Evolutionary conservation across 768 basidiomycete species (phyloP).

Genomic region (Pleurotus cornucopiae): DNA sequence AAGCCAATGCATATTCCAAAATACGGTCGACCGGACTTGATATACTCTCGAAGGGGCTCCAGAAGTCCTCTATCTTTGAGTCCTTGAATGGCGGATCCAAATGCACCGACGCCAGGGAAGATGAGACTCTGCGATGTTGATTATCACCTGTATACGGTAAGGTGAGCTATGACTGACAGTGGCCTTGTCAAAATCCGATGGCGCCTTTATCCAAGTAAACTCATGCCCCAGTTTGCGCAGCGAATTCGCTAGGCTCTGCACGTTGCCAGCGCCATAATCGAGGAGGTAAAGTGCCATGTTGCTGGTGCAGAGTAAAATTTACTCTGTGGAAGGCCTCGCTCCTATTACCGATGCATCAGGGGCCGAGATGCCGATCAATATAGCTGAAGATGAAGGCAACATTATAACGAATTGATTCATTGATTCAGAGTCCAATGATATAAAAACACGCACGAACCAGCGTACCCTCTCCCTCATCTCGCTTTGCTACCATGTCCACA

Average conservation of each 20-base stretch:
- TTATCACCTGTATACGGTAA: conserved; percentile 8
- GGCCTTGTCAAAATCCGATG: conserved; percentile 81
- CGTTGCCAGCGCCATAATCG: conserved; percentile 96
- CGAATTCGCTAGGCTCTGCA: conserved; percentile 91
- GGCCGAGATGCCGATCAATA: conserved; percentile 4
- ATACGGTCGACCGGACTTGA: conserved; percentile 86
- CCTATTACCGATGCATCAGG: neutral
- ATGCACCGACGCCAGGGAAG: conserved; percentile 96
- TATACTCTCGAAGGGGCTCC: conserved; percentile 77
- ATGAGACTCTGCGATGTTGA: conserved; percentile 68
- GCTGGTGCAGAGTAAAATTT: conserved; percentile 2
- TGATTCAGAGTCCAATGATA: neutral
- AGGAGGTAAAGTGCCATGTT: conserved; percentile 72
- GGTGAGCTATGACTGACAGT: conserved; percentile 57
- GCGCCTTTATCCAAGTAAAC: conserved; percentile 83
- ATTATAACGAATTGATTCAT: neutral
- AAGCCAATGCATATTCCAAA: conserved; percentile 99
- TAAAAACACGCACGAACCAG: neutral
- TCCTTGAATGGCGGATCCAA: conserved; percentile 80
- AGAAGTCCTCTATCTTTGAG: conserved; percentile 70
- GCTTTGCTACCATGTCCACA: conserved; percentile 34
- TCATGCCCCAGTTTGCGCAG: conserved; percentile 77
- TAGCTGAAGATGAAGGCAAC: no score
- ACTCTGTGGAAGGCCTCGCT: neutral
- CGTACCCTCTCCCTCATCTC: neutral